Base-by-base conservation (phyloP, 441 rosid species). In the Cnidoscolus chayamansa region DNA sequence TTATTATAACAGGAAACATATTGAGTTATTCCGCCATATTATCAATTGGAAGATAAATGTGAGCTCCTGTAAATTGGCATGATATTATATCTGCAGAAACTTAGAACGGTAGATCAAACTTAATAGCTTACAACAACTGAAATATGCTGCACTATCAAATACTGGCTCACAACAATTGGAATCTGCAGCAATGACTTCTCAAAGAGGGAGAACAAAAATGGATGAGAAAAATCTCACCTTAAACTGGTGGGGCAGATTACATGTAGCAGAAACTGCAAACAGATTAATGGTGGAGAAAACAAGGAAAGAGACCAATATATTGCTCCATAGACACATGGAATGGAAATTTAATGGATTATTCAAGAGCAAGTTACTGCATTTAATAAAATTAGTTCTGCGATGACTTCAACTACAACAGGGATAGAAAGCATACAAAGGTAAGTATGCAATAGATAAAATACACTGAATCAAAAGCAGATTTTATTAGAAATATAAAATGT, bases 401-500 rank as follows among this genome's bases (percentile, higher is more conserved):
- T 19, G 71, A 59, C 58, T 32, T 20, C 4, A 45, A 62, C 53
- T 19, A 53, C 51, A 53, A 25, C 56, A 9, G 32, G n/a, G n/a
- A 47, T 56, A 43, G 48, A 53, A 47, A 5, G 25, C 40, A 47
- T 3, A n/a, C 12, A 25, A 7, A 32, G 65, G 51, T 63, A 65
- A 15, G 58, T 53, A 68, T 12, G 50, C 63, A 57, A 53, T 54
- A 73, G 50, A 37, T 20, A 72, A 65, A 66, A 69, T 67, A 64
- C 66, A 48, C 71, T 64, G 86, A 83, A 67, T 71, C 66, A 79
- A 83, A 79, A 81, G 77, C 78, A 81, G 74, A 80, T 84, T 81
- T 90, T 88, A 91, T 93, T 88, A 75, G 85, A 84, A 83, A 87
- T 78, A 79, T 75, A 82, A 84, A 86, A 85, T 84, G 88, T 86